Evolutionary conservation across 2,329 filamentous ascomycete genomes (phyloP).

Genomic region (Cercospora sesami): DNA sequence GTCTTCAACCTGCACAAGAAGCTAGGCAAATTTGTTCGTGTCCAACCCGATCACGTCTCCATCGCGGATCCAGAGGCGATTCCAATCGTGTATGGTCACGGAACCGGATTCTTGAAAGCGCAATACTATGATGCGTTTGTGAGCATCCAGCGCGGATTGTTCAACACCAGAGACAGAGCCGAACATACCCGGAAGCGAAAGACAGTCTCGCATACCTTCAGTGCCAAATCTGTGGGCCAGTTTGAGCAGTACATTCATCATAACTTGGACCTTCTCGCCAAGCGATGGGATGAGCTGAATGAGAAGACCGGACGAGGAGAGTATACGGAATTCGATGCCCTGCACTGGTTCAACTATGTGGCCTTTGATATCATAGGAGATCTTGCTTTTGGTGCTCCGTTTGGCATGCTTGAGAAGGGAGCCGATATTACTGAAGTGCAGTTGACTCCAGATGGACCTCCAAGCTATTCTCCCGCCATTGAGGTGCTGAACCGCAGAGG

Average conservation of each 20-base stretch:
- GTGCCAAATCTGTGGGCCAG: constrained; percentile 73
- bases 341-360: constrained; percentile 75
- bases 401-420: constrained; percentile 81
- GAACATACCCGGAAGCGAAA: constrained; percentile 90
- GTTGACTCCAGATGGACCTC: constrained; percentile 33
- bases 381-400: constrained; percentile 61
- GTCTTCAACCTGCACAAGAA: constrained; percentile 74
- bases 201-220: constrained; percentile 84
- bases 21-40: constrained; percentile 74
- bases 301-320: constrained; percentile 56
- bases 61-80: constrained; percentile 80
- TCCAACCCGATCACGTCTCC: constrained; percentile 81
- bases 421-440: constrained; percentile 38
- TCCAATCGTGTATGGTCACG: constrained; percentile 68
- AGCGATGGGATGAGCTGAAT: constrained; percentile 68
- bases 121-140: constrained; percentile 93
- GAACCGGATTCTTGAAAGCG: constrained; percentile 54
- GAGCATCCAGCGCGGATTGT: constrained; percentile 78
- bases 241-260: constrained; percentile 79
- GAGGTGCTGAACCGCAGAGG: constrained; percentile 86
- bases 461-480: constrained; percentile 58
- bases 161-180: constrained; percentile 79
- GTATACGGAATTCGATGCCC: constrained; percentile 57
- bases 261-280: constrained; percentile 73
- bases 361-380: constrained; percentile 76